Evolutionary conservation across 73 alveolate species (phyloP), one percentile per base, ranked within the genome.

Genomic region (Blepharisma japonicum): DNA sequence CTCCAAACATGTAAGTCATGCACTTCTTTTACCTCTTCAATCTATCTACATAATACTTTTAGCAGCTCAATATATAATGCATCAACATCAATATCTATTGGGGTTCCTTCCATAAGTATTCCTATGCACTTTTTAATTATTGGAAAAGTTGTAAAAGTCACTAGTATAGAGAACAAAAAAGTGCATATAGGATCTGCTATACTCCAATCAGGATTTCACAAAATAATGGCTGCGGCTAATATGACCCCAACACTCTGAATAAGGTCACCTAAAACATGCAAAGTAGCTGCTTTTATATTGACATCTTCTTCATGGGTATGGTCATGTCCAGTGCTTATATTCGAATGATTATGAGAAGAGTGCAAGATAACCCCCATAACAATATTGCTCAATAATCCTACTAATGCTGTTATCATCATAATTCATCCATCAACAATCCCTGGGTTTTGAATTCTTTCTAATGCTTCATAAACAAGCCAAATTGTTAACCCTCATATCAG

Each of bases 1-100:
- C 95, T 77, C 98, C 99, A 94, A 47, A 92, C 94, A 85, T 94
- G 99, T 45, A 94, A 76, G 72, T 92, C 98, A 86, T 94, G 99
- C 1, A 94, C 86, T 66, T 90, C 97, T 45, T 71, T 76, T 45
- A 90, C 97, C 47, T 81, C 85, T 6, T 47, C 71, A 8, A 90
- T 61, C n/a, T 68, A 68, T 32, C 51, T 72, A 55, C 6, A 20
- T 50, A n/a, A 76, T 55, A 50, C 78, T 77, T 11, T 82, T 66
- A n/a, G 78, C 55, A 20, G 48, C 45, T 32, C 77, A 14, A 55
- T 61, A 79, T 81, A 11, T 2, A 51, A 1, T 51, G n/a, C 21
- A 11, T 51, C 21, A 11, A 51, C n/a, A 51, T 51, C 66, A 61
- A 61, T 21, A 23, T 61, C 54, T 21, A 21, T 18, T 45, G 99